Conservation (phyloP, 805 yeast genomes). For the Candida anglica region DNA sequence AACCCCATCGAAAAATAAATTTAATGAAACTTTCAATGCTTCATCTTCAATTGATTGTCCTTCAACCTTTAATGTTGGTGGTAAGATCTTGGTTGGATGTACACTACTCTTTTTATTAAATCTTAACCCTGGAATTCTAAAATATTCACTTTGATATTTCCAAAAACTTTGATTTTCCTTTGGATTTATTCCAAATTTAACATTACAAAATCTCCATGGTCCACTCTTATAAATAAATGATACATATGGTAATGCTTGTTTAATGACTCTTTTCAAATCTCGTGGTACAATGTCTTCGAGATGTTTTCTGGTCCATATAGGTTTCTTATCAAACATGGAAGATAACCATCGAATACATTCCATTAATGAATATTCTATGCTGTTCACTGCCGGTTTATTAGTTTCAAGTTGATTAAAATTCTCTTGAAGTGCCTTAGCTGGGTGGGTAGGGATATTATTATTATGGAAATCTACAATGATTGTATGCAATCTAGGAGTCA, state of each 20-base stretch:
- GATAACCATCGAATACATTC: conserved; percentile 42
- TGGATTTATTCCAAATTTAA: conserved; percentile 79
- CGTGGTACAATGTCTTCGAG: conserved; percentile 52
- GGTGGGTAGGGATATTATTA: conserved; percentile 43
- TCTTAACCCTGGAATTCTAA: conserved; percentile 46
- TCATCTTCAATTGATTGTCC: conserved; percentile 9
- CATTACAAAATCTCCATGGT: conserved; percentile 90
- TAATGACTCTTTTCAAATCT: conserved; percentile 43
- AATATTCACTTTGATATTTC: conserved; percentile 80
- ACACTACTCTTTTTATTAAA: conserved; percentile 8
- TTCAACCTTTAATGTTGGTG: conserved; percentile 17
- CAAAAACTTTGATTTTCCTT: conserved; percentile 49
- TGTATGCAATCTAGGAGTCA: conserved; percentile 49
- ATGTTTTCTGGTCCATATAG: conserved; percentile 83
- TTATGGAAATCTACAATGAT: conserved; percentile 46
- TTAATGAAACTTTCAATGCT: conserved; percentile 22
- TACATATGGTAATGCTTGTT: conserved; percentile 79
- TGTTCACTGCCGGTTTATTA: conserved; percentile 31
- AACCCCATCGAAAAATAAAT: conserved; percentile 66
- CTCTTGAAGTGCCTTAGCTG: conserved; percentile 44
- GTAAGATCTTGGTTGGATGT: conserved; percentile 14
- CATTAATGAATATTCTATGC: conserved; percentile 28
- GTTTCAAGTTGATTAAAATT: conserved; percentile 26
- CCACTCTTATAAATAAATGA: conserved; percentile 82
- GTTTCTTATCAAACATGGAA: conserved; percentile 61